Evolutionary conservation across 1,284 basidiomycete species (phyloP).

Genomic region (Apiotrichum veenhuisii): DNA sequence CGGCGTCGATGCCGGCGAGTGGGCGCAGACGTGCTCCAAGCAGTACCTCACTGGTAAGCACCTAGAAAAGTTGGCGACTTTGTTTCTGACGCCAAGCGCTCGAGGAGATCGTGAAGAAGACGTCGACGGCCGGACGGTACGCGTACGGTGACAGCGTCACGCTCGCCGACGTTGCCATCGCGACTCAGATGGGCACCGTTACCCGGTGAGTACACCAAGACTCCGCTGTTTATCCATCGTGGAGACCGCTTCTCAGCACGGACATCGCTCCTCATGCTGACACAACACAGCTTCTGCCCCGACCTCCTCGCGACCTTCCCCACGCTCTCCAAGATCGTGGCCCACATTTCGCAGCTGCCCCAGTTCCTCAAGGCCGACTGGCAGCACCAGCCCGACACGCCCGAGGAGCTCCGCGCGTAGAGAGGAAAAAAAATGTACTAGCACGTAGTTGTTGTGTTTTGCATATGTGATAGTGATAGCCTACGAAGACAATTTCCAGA

Average conservation of each 20-base stretch:
- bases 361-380: constrained; percentile 18
- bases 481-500: no score
- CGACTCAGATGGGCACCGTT: constrained; percentile 16
- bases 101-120: constrained; percentile 11
- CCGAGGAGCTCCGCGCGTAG: constrained; percentile 12
- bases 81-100: constrained; percentile 9
- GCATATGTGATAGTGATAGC: no score
- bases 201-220: constrained; percentile 14
- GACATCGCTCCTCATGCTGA: background rate
- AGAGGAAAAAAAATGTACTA: background rate
- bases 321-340: constrained; percentile 6
- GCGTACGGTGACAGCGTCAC: constrained; percentile 16
- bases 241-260: no score
- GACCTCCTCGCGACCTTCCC: constrained; percentile 7
- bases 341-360: constrained; percentile 13
- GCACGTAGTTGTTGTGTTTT: background rate
- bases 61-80: background rate
- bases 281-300: constrained; percentile 6
- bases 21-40: constrained; percentile 8
- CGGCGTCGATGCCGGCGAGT: constrained; percentile 9
- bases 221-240: no score
- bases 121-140: constrained; percentile 5
- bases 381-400: constrained; percentile 23
- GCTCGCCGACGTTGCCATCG: constrained; percentile 15
- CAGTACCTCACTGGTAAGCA: constrained; percentile 4